Evolutionary conservation across 139 green algal species (phyloP).

Genomic region (Trebouxia sp.): DNA sequence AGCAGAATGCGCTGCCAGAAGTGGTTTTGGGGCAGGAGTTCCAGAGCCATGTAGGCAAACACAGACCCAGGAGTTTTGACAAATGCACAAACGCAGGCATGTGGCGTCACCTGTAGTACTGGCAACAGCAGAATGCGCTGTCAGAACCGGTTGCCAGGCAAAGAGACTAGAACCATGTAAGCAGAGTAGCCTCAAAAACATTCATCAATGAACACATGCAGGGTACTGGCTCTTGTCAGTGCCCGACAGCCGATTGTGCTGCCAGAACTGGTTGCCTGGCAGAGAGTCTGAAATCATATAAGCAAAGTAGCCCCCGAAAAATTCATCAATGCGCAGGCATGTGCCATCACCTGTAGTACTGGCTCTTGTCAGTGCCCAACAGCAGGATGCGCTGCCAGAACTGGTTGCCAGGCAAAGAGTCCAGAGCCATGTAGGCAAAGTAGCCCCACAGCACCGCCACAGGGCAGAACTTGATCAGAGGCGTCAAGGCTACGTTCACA

Average conservation of each 20-base stretch:
- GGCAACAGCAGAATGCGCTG: conserved; percentile 68
- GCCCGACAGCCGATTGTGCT: conserved; percentile 66
- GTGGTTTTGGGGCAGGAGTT: too few relatives aligned
- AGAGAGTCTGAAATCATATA: conserved; percentile 85
- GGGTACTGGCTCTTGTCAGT: conserved; percentile 64
- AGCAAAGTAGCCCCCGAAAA: conserved; percentile 77
- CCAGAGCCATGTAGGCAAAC: too few relatives aligned
- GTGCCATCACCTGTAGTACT: conserved; percentile 28
- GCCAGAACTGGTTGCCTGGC: conserved; percentile 76
- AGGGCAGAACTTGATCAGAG: conserved; percentile 18
- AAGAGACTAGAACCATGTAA: conserved; percentile 81
- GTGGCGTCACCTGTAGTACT: conserved; percentile 33
- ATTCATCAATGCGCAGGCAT: too few relatives aligned
- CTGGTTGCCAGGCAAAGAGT: conserved; percentile 76
- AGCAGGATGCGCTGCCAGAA: conserved; percentile 77
- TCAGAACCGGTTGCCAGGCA: conserved; percentile 78
- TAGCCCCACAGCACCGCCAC: conserved; percentile 65
- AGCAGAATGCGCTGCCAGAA: too few relatives aligned
- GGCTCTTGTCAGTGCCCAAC: conserved; percentile 68
- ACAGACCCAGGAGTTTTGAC: too few relatives aligned
- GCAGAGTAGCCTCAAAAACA: conserved; percentile 80
- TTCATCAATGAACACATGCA: too few relatives aligned
- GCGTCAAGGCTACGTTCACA: conserved; percentile 27
- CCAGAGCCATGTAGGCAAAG: conserved; percentile 89
- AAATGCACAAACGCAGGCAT: too few relatives aligned